Conservation (phyloP, 345 rosid genomes). For the Aethionema arabicum region DNA sequence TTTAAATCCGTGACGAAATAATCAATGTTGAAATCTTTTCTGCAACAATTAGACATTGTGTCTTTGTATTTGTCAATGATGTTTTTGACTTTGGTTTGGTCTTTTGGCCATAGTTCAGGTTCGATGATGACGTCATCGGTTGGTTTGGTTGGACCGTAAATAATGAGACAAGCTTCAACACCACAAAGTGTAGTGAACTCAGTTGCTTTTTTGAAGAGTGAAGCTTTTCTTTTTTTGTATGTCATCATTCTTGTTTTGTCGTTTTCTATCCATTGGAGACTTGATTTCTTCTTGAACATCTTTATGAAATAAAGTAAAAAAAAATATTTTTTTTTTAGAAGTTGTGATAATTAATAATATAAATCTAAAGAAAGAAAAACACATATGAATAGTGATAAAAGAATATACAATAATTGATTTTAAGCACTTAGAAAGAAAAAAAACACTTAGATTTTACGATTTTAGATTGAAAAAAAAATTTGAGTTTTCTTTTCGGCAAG, state of each 20-base stretch:
- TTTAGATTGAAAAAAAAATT: no score
- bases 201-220: constrained; percentile 37
- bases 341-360: no score
- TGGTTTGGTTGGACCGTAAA: constrained; percentile 36
- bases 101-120: constrained; percentile 41
- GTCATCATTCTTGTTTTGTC: constrained; percentile 38
- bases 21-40: constrained; percentile 26
- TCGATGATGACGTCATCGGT: constrained; percentile 23
- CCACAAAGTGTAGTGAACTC: constrained; percentile 45
- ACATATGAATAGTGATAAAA: no score
- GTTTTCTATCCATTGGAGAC: constrained; percentile 24
- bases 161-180: constrained; percentile 38
- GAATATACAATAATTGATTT: no score
- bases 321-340: no score
- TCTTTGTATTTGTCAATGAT: constrained; percentile 34
- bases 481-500: no score
- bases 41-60: constrained; percentile 15
- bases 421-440: no score
- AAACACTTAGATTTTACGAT: no score
- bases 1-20: constrained; percentile 26
- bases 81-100: constrained; percentile 22
- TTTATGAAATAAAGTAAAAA: no score
- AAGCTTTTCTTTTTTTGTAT: constrained; percentile 39
- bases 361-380: no score
- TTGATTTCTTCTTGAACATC: constrained; percentile 27